Evolutionary conservation across 225 moss, liverwort and hornwort species (phyloP).

Genomic region (Antitrichia curtipendula): DNA sequence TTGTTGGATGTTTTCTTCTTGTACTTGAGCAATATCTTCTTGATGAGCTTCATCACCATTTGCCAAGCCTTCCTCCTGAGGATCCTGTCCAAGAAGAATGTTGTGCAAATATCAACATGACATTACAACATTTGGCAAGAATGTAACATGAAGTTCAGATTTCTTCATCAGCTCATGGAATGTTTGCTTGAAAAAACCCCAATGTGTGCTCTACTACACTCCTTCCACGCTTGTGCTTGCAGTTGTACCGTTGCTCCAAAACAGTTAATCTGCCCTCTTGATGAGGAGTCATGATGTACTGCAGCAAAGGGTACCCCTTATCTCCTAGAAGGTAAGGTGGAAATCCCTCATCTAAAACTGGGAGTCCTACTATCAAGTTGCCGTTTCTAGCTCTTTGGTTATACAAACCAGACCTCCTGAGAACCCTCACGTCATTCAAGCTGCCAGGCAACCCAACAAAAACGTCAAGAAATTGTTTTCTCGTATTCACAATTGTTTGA

Average conservation of each 20-base stretch:
- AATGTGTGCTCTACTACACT: neutral
- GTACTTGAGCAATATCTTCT: neutral
- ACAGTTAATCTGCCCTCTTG: neutral
- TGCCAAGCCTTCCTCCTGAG: neutral
- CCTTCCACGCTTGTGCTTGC: neutral
- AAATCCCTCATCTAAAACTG: neutral
- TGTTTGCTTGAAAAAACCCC: neutral
- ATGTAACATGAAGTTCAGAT: neutral
- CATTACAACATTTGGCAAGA: neutral
- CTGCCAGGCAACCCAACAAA: neutral
- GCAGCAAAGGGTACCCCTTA: neutral
- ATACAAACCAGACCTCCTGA: rapidly evolving
- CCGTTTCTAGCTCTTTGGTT: neutral
- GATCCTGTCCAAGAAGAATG: neutral
- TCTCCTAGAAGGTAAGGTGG: neutral
- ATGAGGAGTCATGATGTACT: neutral
- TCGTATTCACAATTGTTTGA: neutral
- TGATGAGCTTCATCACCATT: neutral
- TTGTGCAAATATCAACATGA: neutral
- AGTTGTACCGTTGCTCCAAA: neutral
- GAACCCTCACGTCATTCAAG: neutral
- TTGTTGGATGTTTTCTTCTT: neutral
- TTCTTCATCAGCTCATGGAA: neutral
- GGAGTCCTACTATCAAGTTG: neutral
- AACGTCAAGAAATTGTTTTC: neutral